Evolutionary conservation across 2,329 filamentous ascomycete species (phyloP).

Genomic region (Helotiales sp.): DNA sequence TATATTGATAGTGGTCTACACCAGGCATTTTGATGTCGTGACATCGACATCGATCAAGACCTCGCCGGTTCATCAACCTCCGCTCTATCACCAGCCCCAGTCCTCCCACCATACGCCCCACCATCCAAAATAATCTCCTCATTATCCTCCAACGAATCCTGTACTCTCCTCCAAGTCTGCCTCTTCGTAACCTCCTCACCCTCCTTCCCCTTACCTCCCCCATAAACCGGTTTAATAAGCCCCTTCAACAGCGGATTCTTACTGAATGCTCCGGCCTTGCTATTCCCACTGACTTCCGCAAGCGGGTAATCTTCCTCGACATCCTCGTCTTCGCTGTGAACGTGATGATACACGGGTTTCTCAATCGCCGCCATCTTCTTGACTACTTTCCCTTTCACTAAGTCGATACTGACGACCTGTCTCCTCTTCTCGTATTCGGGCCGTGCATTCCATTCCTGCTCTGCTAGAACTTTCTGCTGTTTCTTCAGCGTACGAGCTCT

Average conservation of each 20-base stretch:
- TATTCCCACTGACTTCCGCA: slow-evolving; percentile 22
- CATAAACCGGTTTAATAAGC: slow-evolving; percentile 44
- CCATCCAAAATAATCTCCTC: slow-evolving; percentile 48
- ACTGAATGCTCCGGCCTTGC: slow-evolving; percentile 42
- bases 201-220: slow-evolving; percentile 41
- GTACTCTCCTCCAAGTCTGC: slow-evolving; percentile 48
- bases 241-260: slow-evolving; percentile 44
- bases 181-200: slow-evolving; percentile 34
- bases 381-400: slow-evolving; percentile 65
- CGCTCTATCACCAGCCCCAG: slow-evolving; percentile 20
- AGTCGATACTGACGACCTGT: slow-evolving; percentile 71
- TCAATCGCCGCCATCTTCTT: slow-evolving; percentile 42
- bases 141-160: slow-evolving; percentile 49
- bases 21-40: too few species aligned
- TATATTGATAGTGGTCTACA: neutral
- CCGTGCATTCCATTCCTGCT: slow-evolving; percentile 69
- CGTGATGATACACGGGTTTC: slow-evolving; percentile 27
- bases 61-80: slow-evolving; percentile 36
- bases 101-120: slow-evolving; percentile 40
- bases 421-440: slow-evolving; percentile 75
- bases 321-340: slow-evolving; percentile 37
- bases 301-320: slow-evolving; percentile 28
- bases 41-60: neutral
- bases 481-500: slow-evolving; percentile 70
- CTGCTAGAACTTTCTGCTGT: slow-evolving; percentile 70